Evolutionary conservation across 225 moss, liverwort and hornwort genomes (phyloP).

Genomic region (Sphagnum tenellum): DNA sequence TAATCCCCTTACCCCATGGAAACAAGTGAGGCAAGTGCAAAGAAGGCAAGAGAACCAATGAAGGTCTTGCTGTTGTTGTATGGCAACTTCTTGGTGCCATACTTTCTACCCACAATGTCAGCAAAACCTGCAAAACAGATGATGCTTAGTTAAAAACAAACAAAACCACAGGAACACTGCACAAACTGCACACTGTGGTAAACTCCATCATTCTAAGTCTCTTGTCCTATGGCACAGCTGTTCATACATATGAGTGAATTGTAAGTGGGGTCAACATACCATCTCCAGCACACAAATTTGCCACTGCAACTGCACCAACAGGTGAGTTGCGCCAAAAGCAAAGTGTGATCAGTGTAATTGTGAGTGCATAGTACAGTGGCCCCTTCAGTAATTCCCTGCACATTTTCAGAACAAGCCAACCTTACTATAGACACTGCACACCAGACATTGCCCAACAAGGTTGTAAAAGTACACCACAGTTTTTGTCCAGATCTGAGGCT

Average conservation of each 20-base stretch:
- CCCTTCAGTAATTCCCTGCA: constrained; percentile 73
- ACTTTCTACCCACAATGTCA: constrained; percentile 74
- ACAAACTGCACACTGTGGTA: not conserved
- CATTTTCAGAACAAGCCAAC: not conserved
- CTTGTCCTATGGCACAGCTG: no score
- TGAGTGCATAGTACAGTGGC: constrained; percentile 67
- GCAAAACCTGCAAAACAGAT: constrained; percentile 55
- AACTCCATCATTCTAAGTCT: no score
- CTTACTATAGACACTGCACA: no score
- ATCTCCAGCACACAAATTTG: constrained; percentile 85
- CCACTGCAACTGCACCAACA: constrained; percentile 61
- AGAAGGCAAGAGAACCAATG: constrained; percentile 50
- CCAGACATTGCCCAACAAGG: no score
- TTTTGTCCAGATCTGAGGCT: no score
- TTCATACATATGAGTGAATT: no score
- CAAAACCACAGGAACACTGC: not conserved
- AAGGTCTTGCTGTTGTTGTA: constrained; percentile 60
- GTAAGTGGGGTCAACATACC: constrained; percentile 23
- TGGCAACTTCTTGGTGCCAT: constrained; percentile 56
- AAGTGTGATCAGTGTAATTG: constrained; percentile 58
- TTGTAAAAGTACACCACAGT: no score
- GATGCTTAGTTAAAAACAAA: not conserved
- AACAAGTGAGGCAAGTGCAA: constrained; percentile 43
- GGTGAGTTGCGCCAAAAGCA: constrained; percentile 82
- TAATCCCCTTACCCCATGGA: constrained; percentile 47